Conservation (phyloP, 495 filamentous ascomycete species). For the Durotheca rogersii region DNA sequence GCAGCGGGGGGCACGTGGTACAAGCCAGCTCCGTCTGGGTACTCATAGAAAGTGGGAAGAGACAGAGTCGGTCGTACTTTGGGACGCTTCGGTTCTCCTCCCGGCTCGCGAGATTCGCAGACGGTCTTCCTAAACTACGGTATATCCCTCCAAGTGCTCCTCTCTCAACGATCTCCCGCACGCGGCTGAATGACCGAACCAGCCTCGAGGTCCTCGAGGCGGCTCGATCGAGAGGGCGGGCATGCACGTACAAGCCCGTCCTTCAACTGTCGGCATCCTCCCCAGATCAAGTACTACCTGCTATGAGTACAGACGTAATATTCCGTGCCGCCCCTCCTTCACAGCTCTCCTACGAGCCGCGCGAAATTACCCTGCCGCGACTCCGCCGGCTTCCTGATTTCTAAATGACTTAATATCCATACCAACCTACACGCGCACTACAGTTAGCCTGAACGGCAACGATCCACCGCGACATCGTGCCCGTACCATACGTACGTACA, state of each 20-base stretch:
- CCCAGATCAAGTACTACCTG: constrained; percentile 1
- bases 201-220: not conserved
- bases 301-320: constrained; percentile 1
- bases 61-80: constrained; percentile 16
- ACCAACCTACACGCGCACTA: no score
- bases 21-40: constrained; percentile 7
- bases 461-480: not conserved
- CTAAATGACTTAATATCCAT: constrained; percentile 9
- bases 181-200: constrained; percentile 5
- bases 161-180: constrained; percentile 1
- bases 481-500: constrained; percentile 1
- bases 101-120: constrained; percentile 5
- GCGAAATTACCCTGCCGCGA: constrained; percentile 8
- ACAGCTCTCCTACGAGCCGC: constrained; percentile 10
- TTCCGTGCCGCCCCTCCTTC: constrained; percentile 17
- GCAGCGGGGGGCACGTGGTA: constrained; percentile 22
- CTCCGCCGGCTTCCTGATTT: constrained; percentile 4
- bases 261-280: not conserved
- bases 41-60: constrained; percentile 17
- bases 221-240: no score
- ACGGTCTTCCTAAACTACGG: constrained; percentile 2
- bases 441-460: not conserved
- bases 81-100: constrained; percentile 18
- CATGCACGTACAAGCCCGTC: not conserved
- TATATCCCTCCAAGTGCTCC: no score